A percentile compares a stretch with the other conserved stretches of the same genome.
phyloP scores from a whole-genome alignment of 139 green algal species.

The Ostreobium quekettii region DNA sequence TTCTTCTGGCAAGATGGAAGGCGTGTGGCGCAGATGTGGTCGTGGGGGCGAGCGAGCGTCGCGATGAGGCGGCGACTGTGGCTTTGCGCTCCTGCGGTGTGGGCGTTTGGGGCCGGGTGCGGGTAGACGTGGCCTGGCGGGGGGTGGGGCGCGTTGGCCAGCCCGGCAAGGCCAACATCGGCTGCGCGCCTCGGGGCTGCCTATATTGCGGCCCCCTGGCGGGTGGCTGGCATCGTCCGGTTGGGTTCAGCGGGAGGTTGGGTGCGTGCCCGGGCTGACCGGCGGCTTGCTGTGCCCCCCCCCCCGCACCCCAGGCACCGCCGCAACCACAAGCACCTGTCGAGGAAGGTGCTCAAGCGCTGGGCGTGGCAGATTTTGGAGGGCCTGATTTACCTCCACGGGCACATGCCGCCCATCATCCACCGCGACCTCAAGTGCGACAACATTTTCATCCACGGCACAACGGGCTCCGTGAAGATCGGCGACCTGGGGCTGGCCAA shows the following conservation, averaged over 20 bases:
- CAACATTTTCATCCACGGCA: slow-evolving; percentile 75
- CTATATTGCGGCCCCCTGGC: too few species aligned
- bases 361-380: slow-evolving; percentile 94
- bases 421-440: slow-evolving; percentile 39
- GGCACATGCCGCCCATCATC: slow-evolving; percentile 57
- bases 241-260: too few species aligned
- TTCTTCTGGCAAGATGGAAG: background rate
- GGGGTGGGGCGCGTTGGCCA: too few species aligned
- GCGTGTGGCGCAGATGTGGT: background rate
- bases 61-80: too few species aligned
- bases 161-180: too few species aligned
- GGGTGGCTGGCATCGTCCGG: too few species aligned
- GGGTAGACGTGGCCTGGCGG: too few species aligned
- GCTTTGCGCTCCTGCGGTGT: too few species aligned
- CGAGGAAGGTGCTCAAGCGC: slow-evolving; percentile 67
- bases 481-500: slow-evolving; percentile 93
- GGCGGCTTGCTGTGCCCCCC: too few species aligned
- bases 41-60: slow-evolving; percentile 10
- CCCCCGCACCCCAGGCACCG: slow-evolving; percentile 82
- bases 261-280: too few species aligned
- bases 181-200: too few species aligned
- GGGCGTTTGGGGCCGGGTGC: too few species aligned
- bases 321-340: slow-evolving; percentile 72
- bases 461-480: slow-evolving; percentile 94
- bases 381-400: slow-evolving; percentile 92